Evolutionary conservation across 2,329 filamentous ascomycete species (phyloP), one percentile per base, ranked within the genome.

Genomic region (Colletotrichum aenigma): DNA sequence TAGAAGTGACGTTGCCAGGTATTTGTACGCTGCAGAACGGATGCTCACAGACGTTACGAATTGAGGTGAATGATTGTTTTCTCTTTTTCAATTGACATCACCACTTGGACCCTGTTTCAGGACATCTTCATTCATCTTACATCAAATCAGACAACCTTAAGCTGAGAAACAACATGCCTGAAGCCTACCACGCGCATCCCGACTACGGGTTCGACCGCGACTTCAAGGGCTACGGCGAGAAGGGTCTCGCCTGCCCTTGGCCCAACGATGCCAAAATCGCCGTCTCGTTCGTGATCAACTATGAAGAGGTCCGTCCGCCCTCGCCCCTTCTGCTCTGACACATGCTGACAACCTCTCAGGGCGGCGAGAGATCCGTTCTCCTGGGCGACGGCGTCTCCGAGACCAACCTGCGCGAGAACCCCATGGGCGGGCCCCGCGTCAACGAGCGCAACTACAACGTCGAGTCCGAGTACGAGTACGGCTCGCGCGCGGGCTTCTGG

Each of bases 381-480:
- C 79, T 81, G 36, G 86, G 86, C 34, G 86, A 87, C 70, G 81
- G 81, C 36, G 80, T 83, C 28, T 81, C 80, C 32, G 86, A 87
- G 77, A 81, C 81, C 9, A 82, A 82, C 67, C 81, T 86, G 12
- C 83, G 83, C 68, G 86, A 89, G 75, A 85, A 87, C 75, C 81
- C 84, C 1, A 81, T 81, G 7, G 78, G 78, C 10, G 81, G 81
- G 13, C 80, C 82, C 9, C 80, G 80, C 16, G 79, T 84, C 78
- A 85, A 87, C 73, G 86, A 87, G 77, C 84, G 88, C 65, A 84
- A 82, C 86, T 83, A 83, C 77, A 89, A 87, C 76, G 84, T 84
- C 66, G 88, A 90, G 80, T 84, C 83, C 32, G 88, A 89, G 76
- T 90, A 87, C 76, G 88, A 90, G 71, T 90, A 90, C 77, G 87